Percentiles rank a stretch among this genome's conserved stretches.
Evolutionary conservation across 306 rosid species (phyloP).

Genomic region (Vigna radiata): DNA sequence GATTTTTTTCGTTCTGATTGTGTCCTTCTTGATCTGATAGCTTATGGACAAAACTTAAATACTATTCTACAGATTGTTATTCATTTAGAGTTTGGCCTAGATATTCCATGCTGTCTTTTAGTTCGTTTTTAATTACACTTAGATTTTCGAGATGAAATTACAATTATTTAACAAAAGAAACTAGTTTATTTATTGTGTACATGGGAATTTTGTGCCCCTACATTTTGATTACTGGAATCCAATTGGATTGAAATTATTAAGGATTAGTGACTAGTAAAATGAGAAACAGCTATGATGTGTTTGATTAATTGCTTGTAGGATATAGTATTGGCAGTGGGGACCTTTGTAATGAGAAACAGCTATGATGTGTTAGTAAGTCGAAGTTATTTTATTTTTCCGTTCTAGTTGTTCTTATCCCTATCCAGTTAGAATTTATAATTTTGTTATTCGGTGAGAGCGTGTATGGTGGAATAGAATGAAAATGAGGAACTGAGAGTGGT

Average conservation of each 20-base stretch:
- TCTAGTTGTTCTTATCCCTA: slow-evolving; percentile 11
- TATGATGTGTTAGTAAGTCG: background rate
- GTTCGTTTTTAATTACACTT: background rate
- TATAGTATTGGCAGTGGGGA: slow-evolving; percentile 17
- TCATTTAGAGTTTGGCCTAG: background rate
- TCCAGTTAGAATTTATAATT: slow-evolving; percentile 11
- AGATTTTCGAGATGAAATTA: background rate
- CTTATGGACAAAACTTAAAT: too few species aligned
- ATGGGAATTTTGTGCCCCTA: background rate
- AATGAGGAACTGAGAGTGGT: slow-evolving; percentile 39
- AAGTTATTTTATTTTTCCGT: background rate
- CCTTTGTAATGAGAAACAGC: background rate
- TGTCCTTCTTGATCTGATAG: too few species aligned
- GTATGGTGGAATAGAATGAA: background rate
- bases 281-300: slow-evolving; percentile 49
- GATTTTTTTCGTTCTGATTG: background rate
- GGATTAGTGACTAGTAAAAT: slow-evolving; percentile 8
- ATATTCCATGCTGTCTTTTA: background rate
- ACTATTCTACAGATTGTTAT: too few species aligned
- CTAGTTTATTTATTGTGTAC: background rate
- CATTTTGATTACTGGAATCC: background rate
- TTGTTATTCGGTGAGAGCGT: slow-evolving; percentile 14
- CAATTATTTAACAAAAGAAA: background rate
- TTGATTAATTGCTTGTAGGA: slow-evolving; percentile 48
- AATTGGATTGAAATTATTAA: slow-evolving; percentile 34